phyloP scores from a whole-genome alignment of 257 asterid genomes.

The Galeopsis tetrahit region DNA sequence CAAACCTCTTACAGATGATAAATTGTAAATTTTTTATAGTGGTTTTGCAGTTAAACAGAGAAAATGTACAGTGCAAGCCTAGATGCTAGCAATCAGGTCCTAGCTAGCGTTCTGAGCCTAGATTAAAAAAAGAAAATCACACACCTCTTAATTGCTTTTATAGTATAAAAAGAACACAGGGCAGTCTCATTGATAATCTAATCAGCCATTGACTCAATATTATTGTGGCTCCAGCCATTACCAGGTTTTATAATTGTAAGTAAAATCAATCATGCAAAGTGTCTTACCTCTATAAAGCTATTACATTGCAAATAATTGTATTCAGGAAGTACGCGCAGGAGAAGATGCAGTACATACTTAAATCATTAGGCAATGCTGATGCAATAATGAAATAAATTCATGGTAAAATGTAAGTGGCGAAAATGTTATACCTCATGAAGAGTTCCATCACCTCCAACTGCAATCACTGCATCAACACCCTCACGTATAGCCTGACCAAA shows the following conservation, averaged over 20 bases:
- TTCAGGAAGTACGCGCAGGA: not conserved
- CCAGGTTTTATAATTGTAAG: not conserved
- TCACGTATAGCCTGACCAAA: constrained; percentile 82
- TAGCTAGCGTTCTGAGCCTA: not conserved
- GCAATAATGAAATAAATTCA: constrained; percentile 3
- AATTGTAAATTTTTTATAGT: not conserved
- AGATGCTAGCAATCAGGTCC: constrained; percentile 8
- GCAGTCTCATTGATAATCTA: constrained; percentile 12
- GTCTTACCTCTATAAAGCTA: not conserved
- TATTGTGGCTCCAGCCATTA: constrained; percentile 13
- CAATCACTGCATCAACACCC: constrained; percentile 92
- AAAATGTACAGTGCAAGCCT: not conserved
- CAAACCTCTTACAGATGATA: constrained; percentile 11
- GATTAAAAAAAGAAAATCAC: not conserved
- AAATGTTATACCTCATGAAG: constrained; percentile 75
- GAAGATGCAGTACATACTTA: constrained; percentile 12
- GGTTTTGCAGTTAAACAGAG: not conserved
- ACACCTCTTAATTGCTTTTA: not conserved
- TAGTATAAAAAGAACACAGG: not conserved
- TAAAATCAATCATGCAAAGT: not conserved
- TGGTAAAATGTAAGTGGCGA: constrained; percentile 15
- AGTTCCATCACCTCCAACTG: constrained; percentile 98
- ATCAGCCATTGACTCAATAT: not conserved
- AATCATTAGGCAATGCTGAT: constrained; percentile 14
- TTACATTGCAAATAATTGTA: constrained; percentile 14